phyloP scores from a whole-genome alignment of 176 grass and related monocot genomes.

The Alloteropsis semialata region DNA sequence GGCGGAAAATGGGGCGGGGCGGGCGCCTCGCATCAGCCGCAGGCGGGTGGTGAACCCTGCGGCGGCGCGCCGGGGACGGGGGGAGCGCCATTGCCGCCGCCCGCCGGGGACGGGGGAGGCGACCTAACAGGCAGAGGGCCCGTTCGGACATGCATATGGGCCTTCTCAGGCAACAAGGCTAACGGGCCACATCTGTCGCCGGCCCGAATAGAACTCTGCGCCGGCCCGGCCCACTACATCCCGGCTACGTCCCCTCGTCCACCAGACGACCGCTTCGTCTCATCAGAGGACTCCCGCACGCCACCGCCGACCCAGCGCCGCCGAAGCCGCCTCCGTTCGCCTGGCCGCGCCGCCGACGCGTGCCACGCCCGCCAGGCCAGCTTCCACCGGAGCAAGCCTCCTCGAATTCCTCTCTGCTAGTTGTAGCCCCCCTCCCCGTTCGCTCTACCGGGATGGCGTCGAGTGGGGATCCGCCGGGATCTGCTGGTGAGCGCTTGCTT shows the following conservation, averaged over 20 bases:
- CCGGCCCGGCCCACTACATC: neutral
- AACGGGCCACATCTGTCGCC: neutral
- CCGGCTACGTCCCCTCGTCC: too few species aligned
- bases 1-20: too few species aligned
- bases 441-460: slow-evolving; percentile 2
- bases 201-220: too few species aligned
- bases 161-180: neutral
- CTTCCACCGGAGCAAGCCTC: neutral
- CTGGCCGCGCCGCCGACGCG: neutral
- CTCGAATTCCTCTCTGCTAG: neutral
- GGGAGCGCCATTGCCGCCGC: neutral
- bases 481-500: slow-evolving; percentile 1
- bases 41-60: neutral
- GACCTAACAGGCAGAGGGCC: too few species aligned
- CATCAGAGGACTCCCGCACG: neutral
- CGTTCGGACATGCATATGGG: neutral
- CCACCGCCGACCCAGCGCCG: slow-evolving; percentile 7
- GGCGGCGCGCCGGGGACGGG: too few species aligned
- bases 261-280: neutral
- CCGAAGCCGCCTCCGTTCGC: neutral
- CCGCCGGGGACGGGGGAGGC: neutral
- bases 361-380: too few species aligned
- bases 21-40: too few species aligned
- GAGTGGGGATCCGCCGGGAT: slow-evolving; percentile 29
- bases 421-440: neutral